Conservation (phyloP, 164 flowering plant species). For the Umbilicus rupestris region DNA sequence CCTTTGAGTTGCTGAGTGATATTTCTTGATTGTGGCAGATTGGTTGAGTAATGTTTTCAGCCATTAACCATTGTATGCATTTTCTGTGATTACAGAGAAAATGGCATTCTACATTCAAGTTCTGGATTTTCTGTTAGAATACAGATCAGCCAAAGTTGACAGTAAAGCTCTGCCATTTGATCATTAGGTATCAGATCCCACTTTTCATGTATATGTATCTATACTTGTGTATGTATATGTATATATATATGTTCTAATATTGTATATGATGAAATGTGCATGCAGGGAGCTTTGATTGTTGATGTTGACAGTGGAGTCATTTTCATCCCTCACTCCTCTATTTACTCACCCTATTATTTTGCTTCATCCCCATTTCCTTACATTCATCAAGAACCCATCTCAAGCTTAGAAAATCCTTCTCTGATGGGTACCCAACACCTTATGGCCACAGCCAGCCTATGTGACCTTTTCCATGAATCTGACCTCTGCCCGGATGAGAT, state of each 20-base stretch:
- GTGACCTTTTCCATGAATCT: slow-evolving; percentile 4
- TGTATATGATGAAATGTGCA: slow-evolving; percentile 1
- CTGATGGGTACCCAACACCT: background rate
- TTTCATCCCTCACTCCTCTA: background rate
- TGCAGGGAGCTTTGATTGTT: slow-evolving; percentile 3
- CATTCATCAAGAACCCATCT: background rate
- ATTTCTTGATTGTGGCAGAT: too few relatives aligned
- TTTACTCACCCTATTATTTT: background rate
- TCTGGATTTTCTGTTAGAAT: background rate
- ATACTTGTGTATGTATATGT: background rate
- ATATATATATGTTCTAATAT: background rate
- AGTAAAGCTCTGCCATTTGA: background rate
- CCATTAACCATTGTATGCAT: background rate
- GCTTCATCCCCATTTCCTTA: background rate
- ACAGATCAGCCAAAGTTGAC: background rate
- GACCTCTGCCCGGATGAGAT: slow-evolving; percentile 1
- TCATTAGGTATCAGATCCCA: background rate
- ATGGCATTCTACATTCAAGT: background rate
- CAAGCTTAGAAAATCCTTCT: background rate
- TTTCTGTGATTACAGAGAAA: background rate
- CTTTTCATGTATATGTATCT: background rate
- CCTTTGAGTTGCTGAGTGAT: too few relatives aligned
- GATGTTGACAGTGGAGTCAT: slow-evolving; percentile 8
- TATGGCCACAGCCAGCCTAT: background rate
- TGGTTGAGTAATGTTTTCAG: background rate